Conservation (phyloP, 2,329 filamentous ascomycete genomes). For the Stemphylium beticola region DNA sequence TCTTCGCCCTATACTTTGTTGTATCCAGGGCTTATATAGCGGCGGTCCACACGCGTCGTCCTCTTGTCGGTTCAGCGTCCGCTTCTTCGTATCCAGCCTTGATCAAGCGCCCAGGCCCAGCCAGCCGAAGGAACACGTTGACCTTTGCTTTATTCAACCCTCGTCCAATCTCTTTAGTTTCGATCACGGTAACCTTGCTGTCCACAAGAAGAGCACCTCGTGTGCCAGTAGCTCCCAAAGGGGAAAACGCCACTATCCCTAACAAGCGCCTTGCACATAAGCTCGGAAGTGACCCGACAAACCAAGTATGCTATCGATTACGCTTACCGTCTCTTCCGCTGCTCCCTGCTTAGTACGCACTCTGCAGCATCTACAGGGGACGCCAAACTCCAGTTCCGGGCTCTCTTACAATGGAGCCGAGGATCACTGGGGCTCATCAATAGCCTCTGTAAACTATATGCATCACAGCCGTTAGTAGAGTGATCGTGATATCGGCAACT, state of each 20-base stretch:
- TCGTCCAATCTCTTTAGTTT: too few species aligned
- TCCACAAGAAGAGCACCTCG: too few species aligned
- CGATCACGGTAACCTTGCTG: too few species aligned
- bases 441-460: background rate
- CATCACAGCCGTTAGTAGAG: background rate
- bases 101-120: too few species aligned
- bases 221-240: too few species aligned
- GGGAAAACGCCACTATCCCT: too few species aligned
- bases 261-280: too few species aligned
- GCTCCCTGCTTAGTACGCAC: slow-evolving; percentile 10
- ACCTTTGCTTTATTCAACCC: too few species aligned
- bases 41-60: background rate
- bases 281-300: too few species aligned
- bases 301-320: slow-evolving; percentile 22
- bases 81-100: too few species aligned
- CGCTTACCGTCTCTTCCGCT: slow-evolving; percentile 23
- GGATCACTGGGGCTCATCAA: background rate
- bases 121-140: too few species aligned
- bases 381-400: background rate
- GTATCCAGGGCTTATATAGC: slow-evolving; percentile 4
- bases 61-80: background rate
- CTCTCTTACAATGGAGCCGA: background rate
- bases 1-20: slow-evolving; percentile 11
- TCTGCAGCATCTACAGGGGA: background rate
- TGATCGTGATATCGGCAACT: background rate